phyloP scores from a whole-genome alignment of 345 rosid species.

The Isatis tinctoria region DNA sequence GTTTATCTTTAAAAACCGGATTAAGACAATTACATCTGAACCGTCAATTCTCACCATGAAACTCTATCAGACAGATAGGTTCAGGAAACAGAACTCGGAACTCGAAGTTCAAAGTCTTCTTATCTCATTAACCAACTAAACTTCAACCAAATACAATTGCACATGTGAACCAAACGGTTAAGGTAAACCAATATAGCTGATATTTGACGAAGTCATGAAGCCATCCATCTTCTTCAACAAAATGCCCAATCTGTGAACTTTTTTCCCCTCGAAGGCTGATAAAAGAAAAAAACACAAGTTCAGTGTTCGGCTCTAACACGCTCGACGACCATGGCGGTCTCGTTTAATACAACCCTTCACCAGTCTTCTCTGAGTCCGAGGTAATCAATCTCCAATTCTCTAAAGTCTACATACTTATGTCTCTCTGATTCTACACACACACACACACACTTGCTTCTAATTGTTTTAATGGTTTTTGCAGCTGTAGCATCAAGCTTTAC shows the following conservation, averaged over 20 bases:
- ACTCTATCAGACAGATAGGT: neutral
- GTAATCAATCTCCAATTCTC: constrained; percentile 28
- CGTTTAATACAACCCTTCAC: constrained; percentile 44
- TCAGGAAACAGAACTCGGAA: neutral
- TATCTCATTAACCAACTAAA: neutral
- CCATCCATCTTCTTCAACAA: constrained; percentile 12
- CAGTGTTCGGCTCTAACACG: constrained; percentile 12
- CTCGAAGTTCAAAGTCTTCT: neutral
- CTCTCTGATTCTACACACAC: neutral
- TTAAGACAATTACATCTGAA: neutral
- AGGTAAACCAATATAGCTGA: constrained; percentile 7
- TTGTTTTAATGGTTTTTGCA: constrained; percentile 30
- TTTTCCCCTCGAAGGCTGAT: neutral
- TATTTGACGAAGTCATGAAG: constrained; percentile 6
- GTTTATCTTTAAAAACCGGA: neutral
- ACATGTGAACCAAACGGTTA: constrained; percentile 20
- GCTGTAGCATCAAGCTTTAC: constrained; percentile 61
- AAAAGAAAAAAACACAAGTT: neutral
- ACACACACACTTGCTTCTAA: constrained; percentile 3
- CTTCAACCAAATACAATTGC: neutral
- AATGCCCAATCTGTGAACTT: constrained; percentile 16
- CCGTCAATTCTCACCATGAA: neutral
- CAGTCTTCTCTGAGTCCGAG: constrained; percentile 62
- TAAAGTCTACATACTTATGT: neutral
- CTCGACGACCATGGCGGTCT: constrained; percentile 51